These are phyloP conservation scores for Lolium rigidum DNA, from an alignment of 176 grass and related monocot genomes.

Conservation along the genomic window DNA sequence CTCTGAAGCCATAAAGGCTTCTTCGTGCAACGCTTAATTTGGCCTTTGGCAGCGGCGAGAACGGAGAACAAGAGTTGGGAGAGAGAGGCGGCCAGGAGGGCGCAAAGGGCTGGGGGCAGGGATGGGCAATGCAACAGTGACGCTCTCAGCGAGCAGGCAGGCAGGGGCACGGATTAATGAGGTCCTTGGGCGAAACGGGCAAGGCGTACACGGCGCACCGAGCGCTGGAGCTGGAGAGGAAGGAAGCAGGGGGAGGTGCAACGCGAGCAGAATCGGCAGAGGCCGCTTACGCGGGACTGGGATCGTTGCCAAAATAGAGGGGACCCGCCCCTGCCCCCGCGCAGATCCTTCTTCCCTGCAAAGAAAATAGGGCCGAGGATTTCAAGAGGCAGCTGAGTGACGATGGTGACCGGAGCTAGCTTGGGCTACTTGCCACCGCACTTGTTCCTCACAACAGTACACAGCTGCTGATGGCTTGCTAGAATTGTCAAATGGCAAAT, in stretches of 20 bases:
- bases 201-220: not conserved
- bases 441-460: too few relatives aligned
- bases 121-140: slow-evolving; percentile 44
- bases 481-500: too few relatives aligned
- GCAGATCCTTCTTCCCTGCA: slow-evolving; percentile 49
- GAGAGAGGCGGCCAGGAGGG: slow-evolving; percentile 21
- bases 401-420: not conserved
- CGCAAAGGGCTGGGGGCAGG: slow-evolving; percentile 32
- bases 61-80: slow-evolving; percentile 52
- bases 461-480: too few relatives aligned
- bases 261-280: not conserved
- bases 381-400: slow-evolving; percentile 21
- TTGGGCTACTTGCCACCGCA: not conserved
- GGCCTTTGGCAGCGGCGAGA: slow-evolving; percentile 40
- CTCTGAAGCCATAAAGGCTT: slow-evolving; percentile 53
- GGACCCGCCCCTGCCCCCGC: not conserved
- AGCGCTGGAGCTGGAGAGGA: slow-evolving; percentile 9
- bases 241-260: slow-evolving; percentile 9
- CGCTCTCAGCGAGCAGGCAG: not conserved
- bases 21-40: slow-evolving; percentile 33
- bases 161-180: slow-evolving; percentile 50
- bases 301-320: slow-evolving; percentile 21
- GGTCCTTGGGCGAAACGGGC: slow-evolving; percentile 26
- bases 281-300: slow-evolving; percentile 19
- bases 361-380: slow-evolving; percentile 19